Conservation (phyloP, 306 rosid genomes). For the Pueraria montana region DNA sequence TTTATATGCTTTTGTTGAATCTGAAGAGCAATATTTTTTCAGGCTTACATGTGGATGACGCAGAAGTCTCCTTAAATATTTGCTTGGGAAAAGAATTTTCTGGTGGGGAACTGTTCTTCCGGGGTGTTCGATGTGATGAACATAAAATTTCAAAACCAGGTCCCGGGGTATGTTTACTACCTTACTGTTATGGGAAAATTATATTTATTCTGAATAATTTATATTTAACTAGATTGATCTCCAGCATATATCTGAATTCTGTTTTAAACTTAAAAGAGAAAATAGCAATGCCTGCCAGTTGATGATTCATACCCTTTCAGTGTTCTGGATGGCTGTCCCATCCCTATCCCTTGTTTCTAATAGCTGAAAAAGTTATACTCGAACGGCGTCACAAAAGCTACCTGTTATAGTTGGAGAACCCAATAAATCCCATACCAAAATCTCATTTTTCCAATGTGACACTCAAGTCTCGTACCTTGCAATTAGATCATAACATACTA, state of each 20-base stretch:
- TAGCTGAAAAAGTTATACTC: background rate
- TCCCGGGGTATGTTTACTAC: slow-evolving; percentile 60
- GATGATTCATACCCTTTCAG: slow-evolving; percentile 2
- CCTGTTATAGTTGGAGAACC: too few species aligned
- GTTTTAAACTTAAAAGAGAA: slow-evolving; percentile 8
- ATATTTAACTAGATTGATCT: slow-evolving; percentile 27
- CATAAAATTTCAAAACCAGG: slow-evolving; percentile 68
- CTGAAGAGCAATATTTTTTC: slow-evolving; percentile 50
- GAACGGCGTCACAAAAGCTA: too few species aligned
- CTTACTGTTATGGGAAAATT: slow-evolving; percentile 30
- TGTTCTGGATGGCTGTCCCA: slow-evolving; percentile 2
- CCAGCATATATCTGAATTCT: slow-evolving; percentile 1
- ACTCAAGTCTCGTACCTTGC: background rate
- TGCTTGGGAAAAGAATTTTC: slow-evolving; percentile 88
- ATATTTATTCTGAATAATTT: background rate
- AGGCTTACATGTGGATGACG: slow-evolving; percentile 95
- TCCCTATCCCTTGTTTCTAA: background rate
- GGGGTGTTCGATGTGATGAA: slow-evolving; percentile 90
- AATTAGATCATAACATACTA: background rate
- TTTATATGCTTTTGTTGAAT: background rate
- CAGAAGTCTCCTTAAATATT: slow-evolving; percentile 90
- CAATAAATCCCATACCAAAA: background rate
- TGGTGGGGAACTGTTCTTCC: slow-evolving; percentile 87
- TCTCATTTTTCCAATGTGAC: background rate
- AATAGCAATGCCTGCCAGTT: background rate